Base-by-base conservation (phyloP, 176 grass and related monocot genomes). In the Eragrostis curvula region DNA sequence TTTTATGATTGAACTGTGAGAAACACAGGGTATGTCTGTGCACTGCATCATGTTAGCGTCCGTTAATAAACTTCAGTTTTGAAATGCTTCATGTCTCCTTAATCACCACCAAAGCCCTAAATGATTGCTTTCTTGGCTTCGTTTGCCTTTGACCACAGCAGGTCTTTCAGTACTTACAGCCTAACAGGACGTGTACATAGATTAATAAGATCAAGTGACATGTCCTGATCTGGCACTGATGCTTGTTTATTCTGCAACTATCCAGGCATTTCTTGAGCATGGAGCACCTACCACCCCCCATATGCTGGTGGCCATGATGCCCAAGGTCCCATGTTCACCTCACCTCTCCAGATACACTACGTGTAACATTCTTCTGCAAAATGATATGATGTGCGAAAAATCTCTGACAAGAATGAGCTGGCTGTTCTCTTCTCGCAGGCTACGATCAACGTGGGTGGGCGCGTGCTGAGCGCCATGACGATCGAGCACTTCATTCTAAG, bases 401-500 rank as follows among this genome's bases (percentile, higher is more conserved):
- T 66, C 36, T 68, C 78, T 81, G 78, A 76, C 78, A 21, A 53
- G 15, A 23, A 2, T 51, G 16, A 8, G 13, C 24, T 79, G 56
- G 45, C 36, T 6, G 65, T 42, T 73, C 25, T 81, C 78, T 60
- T 78, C 57, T 59, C 42, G 13, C 83, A 97, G 91, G 91, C 91
- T 15, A 82, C 85, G 24, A 91, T 94, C 76, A 94, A 91, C 79
- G 89, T 94, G 17, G 85, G 94, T 48, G 87, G 89, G 8, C 94
- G 88, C 85, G 75, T 90, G 81, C 83, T 94, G 51, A 93, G 82
- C 53, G 91, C 91, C 79, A 94, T 91, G 94, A 79, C 94, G 52
- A 97, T 97, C 21, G 94, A 94, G 74, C 91, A 97, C 78, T 93
- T 97, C 81, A 85, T 93, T n/a, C 77, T 97, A 58, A 84, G 91